Base-by-base conservation (phyloP, 805 yeast species). In the Blastobotrys robertii region DNA sequence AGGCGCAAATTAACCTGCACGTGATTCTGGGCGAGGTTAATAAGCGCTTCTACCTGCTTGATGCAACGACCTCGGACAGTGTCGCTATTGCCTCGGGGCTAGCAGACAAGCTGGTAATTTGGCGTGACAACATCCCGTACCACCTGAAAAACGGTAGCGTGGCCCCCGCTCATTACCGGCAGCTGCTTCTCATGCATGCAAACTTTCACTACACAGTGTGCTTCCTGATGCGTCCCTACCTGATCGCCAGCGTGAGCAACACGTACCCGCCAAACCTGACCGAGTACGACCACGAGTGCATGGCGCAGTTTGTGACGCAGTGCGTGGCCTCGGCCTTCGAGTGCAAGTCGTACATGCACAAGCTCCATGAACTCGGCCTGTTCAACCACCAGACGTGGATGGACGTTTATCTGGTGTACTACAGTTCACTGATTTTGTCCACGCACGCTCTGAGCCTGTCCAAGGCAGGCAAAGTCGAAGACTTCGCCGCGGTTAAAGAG, bases 71-170 rank as follows among this genome's bases (percentile, higher is more conserved):
- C 3, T 25, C 40, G 5, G 40, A 38, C 19, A 29, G 14, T 6
- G 14, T 38, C n/a, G 31, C 22, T 16, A 22, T 19, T 11, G 36
- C 41, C 4, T 15, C 36, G 9, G 36, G 30, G 5, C 25, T 32
- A 9, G 30, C 30, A 13, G 41, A 38, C 22, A 14, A 28, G n/a
- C 36, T 38, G 34, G n/a, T 31, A 4, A 11, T 19, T 12, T 38
- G 41, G 41, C 34, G 34, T 4, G 29, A 38, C 8, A 14, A 38
- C n/a, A 25, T 38, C 3, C 41, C 41, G 15, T 25, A 38, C n/a
- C 10, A 12, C 6, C 25, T 38, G 25, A 19, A 14, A 22, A n/a
- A 38, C 25, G 22, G 30, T 4, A n/a, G 11, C 19, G 36, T 13
- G 12, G 10, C 10, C 29, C 22, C 30, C 13, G n/a, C 14, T 11